Base-by-base conservation (phyloP, 208 protist genomes). In the Crithidia sp. region DNA sequence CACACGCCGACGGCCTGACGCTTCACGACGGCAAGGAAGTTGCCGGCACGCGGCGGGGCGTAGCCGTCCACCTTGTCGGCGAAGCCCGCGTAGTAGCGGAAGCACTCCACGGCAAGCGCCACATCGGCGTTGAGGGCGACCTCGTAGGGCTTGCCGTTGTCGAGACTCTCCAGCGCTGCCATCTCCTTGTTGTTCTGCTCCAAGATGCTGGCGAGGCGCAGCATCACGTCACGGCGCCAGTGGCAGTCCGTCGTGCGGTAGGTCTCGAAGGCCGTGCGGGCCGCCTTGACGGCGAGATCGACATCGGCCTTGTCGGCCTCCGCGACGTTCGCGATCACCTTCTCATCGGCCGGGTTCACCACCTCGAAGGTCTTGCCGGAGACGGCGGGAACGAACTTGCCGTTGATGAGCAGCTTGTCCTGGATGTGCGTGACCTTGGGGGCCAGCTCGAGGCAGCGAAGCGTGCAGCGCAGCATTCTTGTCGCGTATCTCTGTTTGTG, bases 21-120 rank as follows among this genome's bases (percentile, higher is more conserved):
- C 76, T 86, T 85, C 53, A 95, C 86, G 28, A 91, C 81, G 19
- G 61, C 76, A 50, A 95, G 79, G 71, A 79, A 80, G 53, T 95
- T 86, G 76, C 89, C 89, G 17, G 59, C 58, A 28, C 86, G 71
- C 43, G 87, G 88, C 45, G 83, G 84, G 19, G 87, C 69, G 69
- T 92, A 79, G 61, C 96, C 96, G 39, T 88, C 80, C 59, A 97
- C 80, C 88, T 98, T 98, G 74, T 97, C 95, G 7, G 92, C 90
- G 62, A 84, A 95, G 44, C 95, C 95, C 4, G 91, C 94, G 82
- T 90, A 97, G 82, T 94, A 98, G 56, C 92, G 76, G 47, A 98
- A 79, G 58, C 75, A 87, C 65, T 94, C 71, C 14, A 84, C 67
- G 9, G 83, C 67, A n/a, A 88, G 58, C 8, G 63, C 39, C 6